Conservation (phyloP, 306 rosid genomes). For the Clitoria ternatea region DNA sequence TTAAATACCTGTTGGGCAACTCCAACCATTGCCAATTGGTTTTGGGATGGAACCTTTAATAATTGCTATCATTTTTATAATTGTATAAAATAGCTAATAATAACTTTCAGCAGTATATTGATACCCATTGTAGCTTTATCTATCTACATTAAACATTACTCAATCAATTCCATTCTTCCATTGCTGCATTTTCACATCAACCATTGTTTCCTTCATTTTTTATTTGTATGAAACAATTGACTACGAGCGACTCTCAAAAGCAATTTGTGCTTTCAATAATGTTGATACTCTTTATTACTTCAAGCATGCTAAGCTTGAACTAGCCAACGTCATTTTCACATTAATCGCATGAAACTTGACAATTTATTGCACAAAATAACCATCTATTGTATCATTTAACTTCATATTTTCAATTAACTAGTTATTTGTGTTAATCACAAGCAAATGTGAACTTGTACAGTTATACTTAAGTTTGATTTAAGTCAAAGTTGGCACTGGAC, state of each 20-base stretch:
- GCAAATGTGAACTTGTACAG: neutral
- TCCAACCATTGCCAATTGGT: too few species aligned
- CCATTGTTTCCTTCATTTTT: neutral
- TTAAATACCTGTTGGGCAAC: too few species aligned
- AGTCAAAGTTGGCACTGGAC: constrained; percentile 10
- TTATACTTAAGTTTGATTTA: neutral
- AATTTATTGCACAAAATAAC: constrained; percentile 1
- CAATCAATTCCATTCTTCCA: neutral
- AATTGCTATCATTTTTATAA: too few species aligned
- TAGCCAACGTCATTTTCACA: neutral
- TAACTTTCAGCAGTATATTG: neutral
- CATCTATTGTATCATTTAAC: neutral
- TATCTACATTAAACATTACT: neutral
- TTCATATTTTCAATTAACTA: neutral
- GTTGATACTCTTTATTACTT: constrained; percentile 18
- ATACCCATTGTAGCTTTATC: neutral
- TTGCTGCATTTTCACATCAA: neutral
- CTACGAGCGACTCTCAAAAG: constrained; percentile 1
- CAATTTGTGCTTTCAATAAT: neutral
- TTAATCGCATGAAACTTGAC: neutral
- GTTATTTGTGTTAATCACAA: neutral
- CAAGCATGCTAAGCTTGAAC: neutral
- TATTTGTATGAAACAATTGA: neutral
- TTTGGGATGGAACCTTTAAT: too few species aligned
- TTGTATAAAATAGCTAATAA: too few species aligned